phyloP scores from a whole-genome alignment of 2,329 filamentous ascomycete species.

The Paecilomyces fulvus region DNA sequence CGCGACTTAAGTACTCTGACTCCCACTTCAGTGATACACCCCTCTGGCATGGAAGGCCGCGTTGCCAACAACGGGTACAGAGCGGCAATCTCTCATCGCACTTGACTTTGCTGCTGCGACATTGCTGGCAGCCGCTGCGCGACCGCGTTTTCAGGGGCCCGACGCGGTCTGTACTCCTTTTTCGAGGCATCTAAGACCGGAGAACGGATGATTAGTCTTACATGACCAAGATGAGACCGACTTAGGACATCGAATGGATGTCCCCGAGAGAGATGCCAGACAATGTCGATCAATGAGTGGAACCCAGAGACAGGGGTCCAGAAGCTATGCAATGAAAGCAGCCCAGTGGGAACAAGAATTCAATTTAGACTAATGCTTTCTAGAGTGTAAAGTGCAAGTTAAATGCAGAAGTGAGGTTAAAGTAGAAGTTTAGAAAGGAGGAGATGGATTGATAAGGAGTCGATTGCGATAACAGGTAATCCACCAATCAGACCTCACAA shows the following conservation, averaged over 20 bases:
- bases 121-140: slow-evolving; percentile 5
- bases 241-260: not conserved
- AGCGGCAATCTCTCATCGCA: slow-evolving; percentile 14
- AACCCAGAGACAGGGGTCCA: not conserved
- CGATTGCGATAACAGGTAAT: not conserved
- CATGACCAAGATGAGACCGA: not conserved
- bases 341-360: not conserved
- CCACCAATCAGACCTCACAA: not conserved
- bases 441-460: not conserved
- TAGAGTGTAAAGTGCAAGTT: not conserved
- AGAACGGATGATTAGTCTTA: not conserved
- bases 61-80: slow-evolving; percentile 10
- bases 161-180: not conserved
- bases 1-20: slow-evolving; percentile 32
- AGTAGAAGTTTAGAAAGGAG: not conserved
- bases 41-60: slow-evolving; percentile 10
- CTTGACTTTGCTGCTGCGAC: slow-evolving; percentile 13
- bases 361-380: not conserved
- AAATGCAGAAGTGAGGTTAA: not conserved
- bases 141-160: not conserved
- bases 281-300: not conserved
- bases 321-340: not conserved
- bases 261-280: not conserved
- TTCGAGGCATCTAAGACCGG: not conserved
- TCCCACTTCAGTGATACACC: slow-evolving; percentile 24